These are phyloP conservation scores for Barnettozyma pratensis DNA, from an alignment of 805 yeast species.

Conservation along the genomic window DNA sequence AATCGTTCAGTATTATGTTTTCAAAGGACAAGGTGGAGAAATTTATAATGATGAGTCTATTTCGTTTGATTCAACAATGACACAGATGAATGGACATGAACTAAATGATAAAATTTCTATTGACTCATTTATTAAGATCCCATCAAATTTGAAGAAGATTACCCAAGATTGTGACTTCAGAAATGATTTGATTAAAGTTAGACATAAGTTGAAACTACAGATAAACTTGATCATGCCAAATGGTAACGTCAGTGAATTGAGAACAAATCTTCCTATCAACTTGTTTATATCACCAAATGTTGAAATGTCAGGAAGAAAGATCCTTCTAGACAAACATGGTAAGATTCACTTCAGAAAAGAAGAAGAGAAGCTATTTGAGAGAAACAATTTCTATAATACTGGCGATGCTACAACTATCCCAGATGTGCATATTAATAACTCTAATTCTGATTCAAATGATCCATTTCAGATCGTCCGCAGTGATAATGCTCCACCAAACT, in stretches of 20 bases:
- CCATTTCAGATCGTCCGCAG: conserved; percentile 13
- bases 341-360: conserved; percentile 38
- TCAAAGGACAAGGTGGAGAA: conserved; percentile 52
- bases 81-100: conserved; percentile 38
- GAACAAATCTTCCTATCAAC: conserved; percentile 79
- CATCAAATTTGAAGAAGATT: conserved; percentile 61
- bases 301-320: conserved; percentile 41
- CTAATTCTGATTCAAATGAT: not conserved
- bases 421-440: conserved; percentile 7
- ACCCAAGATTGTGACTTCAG: conserved; percentile 81
- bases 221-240: conserved; percentile 67
- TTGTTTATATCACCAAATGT: conserved; percentile 74
- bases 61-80: conserved; percentile 45
- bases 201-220: conserved; percentile 76
- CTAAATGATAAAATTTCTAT: conserved; percentile 59
- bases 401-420: not conserved
- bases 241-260: conserved; percentile 78
- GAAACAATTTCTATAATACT: conserved; percentile 6
- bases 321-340: conserved; percentile 34
- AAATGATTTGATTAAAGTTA: conserved; percentile 58
- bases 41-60: conserved; percentile 56
- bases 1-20: conserved; percentile 58
- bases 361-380: conserved; percentile 28
- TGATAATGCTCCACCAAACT: conserved; percentile 68
- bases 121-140: conserved; percentile 53